Evolutionary conservation across 176 grass and related monocot genomes (phyloP), one percentile per base, ranked within the genome.

Genomic region (Guadua angustifolia): DNA sequence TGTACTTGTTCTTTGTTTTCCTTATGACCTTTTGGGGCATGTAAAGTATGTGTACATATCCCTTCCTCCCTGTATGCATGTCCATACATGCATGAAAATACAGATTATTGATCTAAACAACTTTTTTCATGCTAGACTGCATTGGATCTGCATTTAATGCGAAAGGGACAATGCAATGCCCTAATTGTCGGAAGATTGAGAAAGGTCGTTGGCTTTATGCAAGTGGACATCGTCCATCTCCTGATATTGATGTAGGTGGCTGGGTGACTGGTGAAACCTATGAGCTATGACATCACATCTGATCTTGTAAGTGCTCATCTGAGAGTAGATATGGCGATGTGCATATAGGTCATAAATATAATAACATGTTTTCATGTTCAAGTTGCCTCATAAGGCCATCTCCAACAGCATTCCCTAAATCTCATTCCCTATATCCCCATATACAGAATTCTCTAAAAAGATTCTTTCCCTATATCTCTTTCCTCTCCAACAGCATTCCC

Each of bases 61-160:
- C 0, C 9, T 62, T 82, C 52, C 57, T 57, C 24, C n/a, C 3
- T 77, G 38, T 42, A 15, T 83, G 25, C 12, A 36, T 55, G 35
- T 71, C 12, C 69, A 78, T 64, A 18, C 56, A 42, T 56, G 56
- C 2, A 8, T n/a, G 5, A 63, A 79, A 74, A 74, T 63, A 62
- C 18, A 71, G 58, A 40, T 74, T 74, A 42, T 82, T 83, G 51
- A 87, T 83, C 32, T 69, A 69, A 87, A 67, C 9, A 74, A 3
- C 3, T 66, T 32, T 83, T 78, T 86, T 79, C 21, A 36, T 75
- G 73, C 26, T 87, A 99, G 96, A 99, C 75, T 99, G 96, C 90
- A 99, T 95, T 78, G 96, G 96, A 38, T 99, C 96, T 2, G 96
- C 96, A 84, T 99, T 99, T 89, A 99, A 99, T 90, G 93, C 91